Percentiles rank a stretch among this genome's conserved stretches.
Evolutionary conservation across 805 yeast genomes (phyloP).

Genomic region (Barnettozyma salicaria): DNA sequence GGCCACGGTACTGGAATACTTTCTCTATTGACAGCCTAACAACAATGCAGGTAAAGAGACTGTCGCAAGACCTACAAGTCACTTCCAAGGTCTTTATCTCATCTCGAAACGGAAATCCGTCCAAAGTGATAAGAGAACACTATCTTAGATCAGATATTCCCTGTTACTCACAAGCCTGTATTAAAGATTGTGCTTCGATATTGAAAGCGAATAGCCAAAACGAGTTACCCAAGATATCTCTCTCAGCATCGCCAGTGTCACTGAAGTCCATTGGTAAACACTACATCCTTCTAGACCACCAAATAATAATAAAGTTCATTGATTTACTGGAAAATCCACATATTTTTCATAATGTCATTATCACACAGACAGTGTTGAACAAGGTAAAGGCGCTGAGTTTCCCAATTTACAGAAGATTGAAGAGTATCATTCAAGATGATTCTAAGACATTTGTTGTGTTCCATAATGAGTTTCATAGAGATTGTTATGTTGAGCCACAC

Average conservation of each 20-base stretch:
- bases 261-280: slow-evolving; percentile 48
- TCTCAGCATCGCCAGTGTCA: slow-evolving; percentile 54
- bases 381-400: slow-evolving; percentile 84
- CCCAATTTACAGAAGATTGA: slow-evolving; percentile 80
- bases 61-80: slow-evolving; percentile 52
- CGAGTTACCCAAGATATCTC: slow-evolving; percentile 55
- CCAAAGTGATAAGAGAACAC: slow-evolving; percentile 90
- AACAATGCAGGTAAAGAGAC: slow-evolving; percentile 30
- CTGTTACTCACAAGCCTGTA: slow-evolving; percentile 72
- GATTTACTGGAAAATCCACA: slow-evolving; percentile 76
- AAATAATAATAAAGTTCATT: slow-evolving; percentile 80
- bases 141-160: slow-evolving; percentile 90
- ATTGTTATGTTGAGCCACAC: slow-evolving; percentile 40
- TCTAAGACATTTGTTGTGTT: slow-evolving; percentile 78
- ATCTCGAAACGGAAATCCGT: slow-evolving; percentile 83
- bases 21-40: background rate
- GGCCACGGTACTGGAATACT: background rate
- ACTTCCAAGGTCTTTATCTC: slow-evolving; percentile 89
- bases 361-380: slow-evolving; percentile 94
- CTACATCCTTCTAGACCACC: slow-evolving; percentile 82
- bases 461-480: slow-evolving; percentile 83
- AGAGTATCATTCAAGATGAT: slow-evolving; percentile 65
- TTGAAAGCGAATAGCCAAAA: slow-evolving; percentile 63
- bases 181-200: slow-evolving; percentile 45
- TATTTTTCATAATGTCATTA: slow-evolving; percentile 80